Base-by-base conservation (phyloP, 176 grass and related monocot species). In the Bonia amplexicaulis region DNA sequence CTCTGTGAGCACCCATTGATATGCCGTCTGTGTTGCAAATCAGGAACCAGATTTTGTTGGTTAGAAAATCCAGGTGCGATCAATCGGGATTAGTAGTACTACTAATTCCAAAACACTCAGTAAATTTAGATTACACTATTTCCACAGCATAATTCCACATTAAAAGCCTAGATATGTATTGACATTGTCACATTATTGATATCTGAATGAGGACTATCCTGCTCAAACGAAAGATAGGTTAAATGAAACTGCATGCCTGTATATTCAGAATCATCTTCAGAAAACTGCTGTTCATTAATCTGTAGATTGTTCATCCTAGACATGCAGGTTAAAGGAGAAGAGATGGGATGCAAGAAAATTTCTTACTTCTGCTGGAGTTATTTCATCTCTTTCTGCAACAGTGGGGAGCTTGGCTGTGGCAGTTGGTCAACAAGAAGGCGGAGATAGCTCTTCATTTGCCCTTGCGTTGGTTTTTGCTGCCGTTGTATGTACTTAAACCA, bases 281-380 rank as follows among this genome's bases (percentile, higher is more conserved):
- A 11, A 1, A 61, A 27, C 46, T 78, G 29, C 55, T 14, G 69
- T 80, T 49, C 77, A 80, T 70, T 90, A 76, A 89, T 51, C 54
- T 88, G 27, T 54, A 85, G 81, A 81, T 74, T 80, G 77, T 91
- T 74, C 91, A 69, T 94, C 86, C 88, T 96, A 96, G 93, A 99
- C 84, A 89, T 88, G 83, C 97, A 99, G 97, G 97, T 92, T 94
- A 81, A 99, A 99, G 80, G 97, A 99, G 93, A 99, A 94, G 88
- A 91, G 63, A 79, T 94, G 88, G 91, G 97, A 99, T 94, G 89
- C 93, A 54, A 96, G 81, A 78, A 94, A 92, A 76, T 96, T 99
- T 66, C 81, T 96, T 51, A 93, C 63, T 15, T 99, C 93, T 58
- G 88, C 93, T 71, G 97, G 97, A 70, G 82, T 99, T 80, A 89